phyloP scores from a whole-genome alignment of 768 basidiomycete genomes.

The Dacryopinax spathularia region DNA sequence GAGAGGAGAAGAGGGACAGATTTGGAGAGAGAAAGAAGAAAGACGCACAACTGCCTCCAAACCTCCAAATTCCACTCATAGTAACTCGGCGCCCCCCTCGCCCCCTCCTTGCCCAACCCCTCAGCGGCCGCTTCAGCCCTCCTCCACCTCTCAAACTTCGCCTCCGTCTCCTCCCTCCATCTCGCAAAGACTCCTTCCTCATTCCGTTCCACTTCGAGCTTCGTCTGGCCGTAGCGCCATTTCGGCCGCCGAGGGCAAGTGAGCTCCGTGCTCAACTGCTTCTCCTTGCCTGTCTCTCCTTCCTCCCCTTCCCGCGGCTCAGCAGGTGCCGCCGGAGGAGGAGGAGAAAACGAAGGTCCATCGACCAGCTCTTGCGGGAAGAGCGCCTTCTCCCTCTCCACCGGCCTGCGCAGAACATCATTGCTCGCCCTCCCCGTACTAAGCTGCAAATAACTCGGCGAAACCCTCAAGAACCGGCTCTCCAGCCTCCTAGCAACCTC shows the following conservation, averaged over 20 bases:
- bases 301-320: neutral
- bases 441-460: neutral
- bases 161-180: constrained; percentile 60
- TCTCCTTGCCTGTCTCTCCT: neutral
- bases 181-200: constrained; percentile 72
- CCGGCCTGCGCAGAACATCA: neutral
- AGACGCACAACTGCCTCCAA: constrained; percentile 76
- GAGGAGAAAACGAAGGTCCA: constrained; percentile 16
- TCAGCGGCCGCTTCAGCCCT: constrained; percentile 17
- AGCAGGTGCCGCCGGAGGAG: constrained; percentile 20
- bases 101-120: constrained; percentile 6
- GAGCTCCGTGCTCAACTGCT: constrained; percentile 7
- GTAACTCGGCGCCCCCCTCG: constrained; percentile 46
- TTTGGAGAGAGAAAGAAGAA: neutral
- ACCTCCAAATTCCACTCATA: constrained; percentile 88
- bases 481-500: constrained; percentile 13
- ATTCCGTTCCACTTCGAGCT: constrained; percentile 77
- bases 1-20: too few species aligned
- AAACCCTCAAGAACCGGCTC: constrained; percentile 12
- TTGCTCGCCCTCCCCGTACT: neutral
- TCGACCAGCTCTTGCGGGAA: neutral
- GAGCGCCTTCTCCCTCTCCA: neutral
- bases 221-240: constrained; percentile 76
- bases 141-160: constrained; percentile 39
- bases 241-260: constrained; percentile 59